Evolutionary conservation across 257 asterid species (phyloP).

Genomic region (Henckelia pumila): DNA sequence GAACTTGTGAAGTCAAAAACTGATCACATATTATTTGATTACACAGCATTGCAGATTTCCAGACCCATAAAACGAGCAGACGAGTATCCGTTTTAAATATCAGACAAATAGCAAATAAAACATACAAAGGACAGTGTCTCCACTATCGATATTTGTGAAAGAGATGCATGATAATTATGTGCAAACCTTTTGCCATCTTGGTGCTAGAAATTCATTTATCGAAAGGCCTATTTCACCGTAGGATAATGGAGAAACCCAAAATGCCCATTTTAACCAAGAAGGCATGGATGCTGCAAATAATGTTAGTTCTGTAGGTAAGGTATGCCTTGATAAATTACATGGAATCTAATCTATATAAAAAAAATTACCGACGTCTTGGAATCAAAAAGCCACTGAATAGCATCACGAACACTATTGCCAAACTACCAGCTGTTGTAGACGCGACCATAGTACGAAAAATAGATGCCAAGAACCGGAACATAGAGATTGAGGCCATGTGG

Average conservation of each 20-base stretch:
- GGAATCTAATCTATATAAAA: neutral
- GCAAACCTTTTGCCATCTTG: slow-evolving; percentile 59
- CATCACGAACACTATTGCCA: slow-evolving; percentile 37
- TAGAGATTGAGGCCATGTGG: slow-evolving; percentile 57
- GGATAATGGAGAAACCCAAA: slow-evolving; percentile 60
- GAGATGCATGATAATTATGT: neutral
- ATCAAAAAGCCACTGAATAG: slow-evolving; percentile 60
- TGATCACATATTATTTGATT: neutral
- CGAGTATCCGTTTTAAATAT: no score
- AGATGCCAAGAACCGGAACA: slow-evolving; percentile 67
- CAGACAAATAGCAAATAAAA: no score
- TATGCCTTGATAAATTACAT: neutral
- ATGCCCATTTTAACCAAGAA: slow-evolving; percentile 55
- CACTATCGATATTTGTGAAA: no score
- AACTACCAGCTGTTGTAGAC: slow-evolving; percentile 44
- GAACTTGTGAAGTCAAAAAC: no score
- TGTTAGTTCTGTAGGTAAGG: neutral
- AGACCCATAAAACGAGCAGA: neutral
- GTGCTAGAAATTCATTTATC: slow-evolving; percentile 51
- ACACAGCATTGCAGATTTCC: neutral
- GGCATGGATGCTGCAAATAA: slow-evolving; percentile 58
- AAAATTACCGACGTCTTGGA: slow-evolving; percentile 44
- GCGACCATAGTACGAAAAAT: slow-evolving; percentile 45
- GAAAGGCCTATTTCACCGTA: slow-evolving; percentile 58
- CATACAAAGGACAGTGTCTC: no score